Conservation (phyloP, 768 basidiomycete species). For the Termitomyces sp. region DNA sequence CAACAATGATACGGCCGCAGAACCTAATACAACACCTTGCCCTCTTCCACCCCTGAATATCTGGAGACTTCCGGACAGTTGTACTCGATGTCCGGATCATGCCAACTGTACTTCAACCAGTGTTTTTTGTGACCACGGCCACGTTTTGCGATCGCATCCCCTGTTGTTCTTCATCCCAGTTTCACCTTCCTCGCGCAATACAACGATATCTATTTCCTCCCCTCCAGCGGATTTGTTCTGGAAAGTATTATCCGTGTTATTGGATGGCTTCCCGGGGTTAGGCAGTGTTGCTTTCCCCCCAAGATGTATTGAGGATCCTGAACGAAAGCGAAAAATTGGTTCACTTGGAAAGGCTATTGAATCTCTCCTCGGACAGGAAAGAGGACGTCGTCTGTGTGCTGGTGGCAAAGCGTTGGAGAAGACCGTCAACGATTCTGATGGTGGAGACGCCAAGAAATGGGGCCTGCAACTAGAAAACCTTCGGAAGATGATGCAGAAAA, state of each 20-base stretch:
- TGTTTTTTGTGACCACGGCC: conserved; percentile 67
- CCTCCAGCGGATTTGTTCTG: conserved; percentile 38
- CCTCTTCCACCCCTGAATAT: conserved; percentile 53
- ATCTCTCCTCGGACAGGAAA: conserved; percentile 54
- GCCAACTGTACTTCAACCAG: conserved; percentile 54
- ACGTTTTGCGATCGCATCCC: conserved; percentile 60
- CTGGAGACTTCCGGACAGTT: conserved; percentile 54
- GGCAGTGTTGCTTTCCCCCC: conserved; percentile 79
- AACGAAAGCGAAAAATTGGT: conserved; percentile 69
- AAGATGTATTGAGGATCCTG: conserved; percentile 74
- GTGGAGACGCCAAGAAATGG: conserved; percentile 75
- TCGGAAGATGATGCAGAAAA: conserved; percentile 53
- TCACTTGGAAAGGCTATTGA: conserved; percentile 72
- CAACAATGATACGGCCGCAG: conserved; percentile 20
- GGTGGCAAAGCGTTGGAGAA: conserved; percentile 35
- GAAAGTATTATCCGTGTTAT: conserved; percentile 43
- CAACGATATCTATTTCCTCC: conserved; percentile 37
- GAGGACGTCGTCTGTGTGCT: conserved; percentile 62
- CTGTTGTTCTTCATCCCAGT: conserved; percentile 50
- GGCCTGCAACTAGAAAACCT: conserved; percentile 62
- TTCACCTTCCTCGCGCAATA: conserved; percentile 26
- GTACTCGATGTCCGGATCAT: conserved; percentile 72
- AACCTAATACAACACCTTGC: conserved; percentile 37
- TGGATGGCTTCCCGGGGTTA: conserved; percentile 72
- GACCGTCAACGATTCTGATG: conserved; percentile 41